Percentiles rank a stretch among this genome's conserved stretches.
Conservation (phyloP, 352 stramenopile genomes). For the Globisporangium barbulae region DNA sequence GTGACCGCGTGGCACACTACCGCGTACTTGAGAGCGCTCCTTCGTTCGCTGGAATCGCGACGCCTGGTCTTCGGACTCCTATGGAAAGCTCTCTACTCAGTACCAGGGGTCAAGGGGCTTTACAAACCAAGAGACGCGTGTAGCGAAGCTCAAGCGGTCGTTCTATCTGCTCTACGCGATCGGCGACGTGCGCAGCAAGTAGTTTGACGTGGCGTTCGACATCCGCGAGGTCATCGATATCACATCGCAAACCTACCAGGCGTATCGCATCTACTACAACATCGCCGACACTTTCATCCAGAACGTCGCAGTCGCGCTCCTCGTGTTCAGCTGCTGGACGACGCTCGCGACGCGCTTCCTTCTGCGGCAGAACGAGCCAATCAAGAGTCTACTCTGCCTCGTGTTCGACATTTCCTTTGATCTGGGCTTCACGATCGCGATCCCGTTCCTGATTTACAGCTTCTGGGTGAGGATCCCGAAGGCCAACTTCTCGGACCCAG, state of each 20-base stretch:
- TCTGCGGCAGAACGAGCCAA: conserved; percentile 11
- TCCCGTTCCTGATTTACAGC: conserved; percentile 22
- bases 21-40: not conserved
- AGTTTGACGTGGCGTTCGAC: conserved; percentile 22
- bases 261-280: conserved; percentile 20
- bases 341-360: conserved; percentile 14
- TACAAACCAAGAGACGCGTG: not conserved
- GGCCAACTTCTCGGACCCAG: conserved; percentile 3
- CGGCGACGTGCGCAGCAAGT: conserved; percentile 23
- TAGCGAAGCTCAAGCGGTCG: not conserved
- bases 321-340: conserved; percentile 23
- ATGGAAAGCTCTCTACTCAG: conserved; percentile 3
- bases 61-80: not conserved
- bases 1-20: not conserved
- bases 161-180: conserved; percentile 2
- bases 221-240: conserved; percentile 23
- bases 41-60: not conserved
- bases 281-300: conserved; percentile 14
- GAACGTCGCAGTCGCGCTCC: conserved; percentile 9
- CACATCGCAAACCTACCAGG: conserved; percentile 25
- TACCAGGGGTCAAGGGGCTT: not conserved
- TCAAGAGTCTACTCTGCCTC: conserved; percentile 22
- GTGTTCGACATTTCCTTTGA: conserved; percentile 24
- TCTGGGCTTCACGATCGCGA: conserved; percentile 26
- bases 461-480: conserved; percentile 17